Evolutionary conservation across 345 rosid genomes (phyloP).

Genomic region (Heritiera littoralis): DNA sequence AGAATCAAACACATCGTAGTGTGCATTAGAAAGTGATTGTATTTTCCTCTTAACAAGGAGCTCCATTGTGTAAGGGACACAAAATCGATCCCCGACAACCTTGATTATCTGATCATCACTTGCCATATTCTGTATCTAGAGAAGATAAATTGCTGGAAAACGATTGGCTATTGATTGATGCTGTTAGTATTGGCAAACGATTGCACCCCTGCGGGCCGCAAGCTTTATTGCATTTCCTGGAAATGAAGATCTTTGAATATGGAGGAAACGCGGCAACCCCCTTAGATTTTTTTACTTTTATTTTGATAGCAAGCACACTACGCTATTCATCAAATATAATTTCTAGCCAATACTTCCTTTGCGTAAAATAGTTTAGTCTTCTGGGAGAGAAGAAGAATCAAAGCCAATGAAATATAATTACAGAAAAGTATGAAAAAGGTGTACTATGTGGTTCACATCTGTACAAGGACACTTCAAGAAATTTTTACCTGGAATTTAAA

Average conservation of each 20-base stretch:
- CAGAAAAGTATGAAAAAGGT: neutral
- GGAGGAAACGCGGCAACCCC: neutral
- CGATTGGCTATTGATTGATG: neutral
- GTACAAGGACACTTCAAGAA: neutral
- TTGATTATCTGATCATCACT: constrained; percentile 38
- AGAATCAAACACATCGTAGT: constrained; percentile 51
- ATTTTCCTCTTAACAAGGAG: constrained; percentile 58
- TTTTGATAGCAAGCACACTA: too few species aligned
- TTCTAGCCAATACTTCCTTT: neutral
- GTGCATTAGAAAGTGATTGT: constrained; percentile 42
- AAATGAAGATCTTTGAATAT: constrained; percentile 1
- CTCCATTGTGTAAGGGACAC: constrained; percentile 63
- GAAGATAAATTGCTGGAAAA: neutral
- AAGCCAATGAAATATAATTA: neutral
- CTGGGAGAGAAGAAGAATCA: neutral
- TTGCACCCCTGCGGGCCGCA: neutral
- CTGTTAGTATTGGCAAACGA: neutral
- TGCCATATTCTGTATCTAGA: neutral
- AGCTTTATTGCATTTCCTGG: neutral
- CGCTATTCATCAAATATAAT: too few species aligned
- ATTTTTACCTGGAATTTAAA: neutral
- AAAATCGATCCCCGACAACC: constrained; percentile 57
- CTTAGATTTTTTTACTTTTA: neutral
- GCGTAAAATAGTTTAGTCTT: neutral
- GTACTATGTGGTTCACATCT: neutral